Base-by-base conservation (phyloP, 192 early-diverging fungal genomes). In the Irineochytrium annulatum region DNA sequence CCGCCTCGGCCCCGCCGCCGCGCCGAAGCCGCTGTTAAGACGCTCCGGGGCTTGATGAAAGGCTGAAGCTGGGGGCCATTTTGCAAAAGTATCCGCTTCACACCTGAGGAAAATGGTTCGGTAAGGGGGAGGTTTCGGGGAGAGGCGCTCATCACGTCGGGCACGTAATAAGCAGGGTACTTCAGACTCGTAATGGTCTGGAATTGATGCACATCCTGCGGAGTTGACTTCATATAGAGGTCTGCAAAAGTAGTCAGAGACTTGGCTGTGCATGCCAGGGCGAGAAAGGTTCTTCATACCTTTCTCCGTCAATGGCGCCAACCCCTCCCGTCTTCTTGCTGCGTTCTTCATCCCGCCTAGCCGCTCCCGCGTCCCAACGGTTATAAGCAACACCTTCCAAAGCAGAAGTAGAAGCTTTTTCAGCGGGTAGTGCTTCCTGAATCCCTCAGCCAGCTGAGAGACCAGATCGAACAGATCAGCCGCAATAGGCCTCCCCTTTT, bases 371-470 rank as follows among this genome's bases (percentile, higher is more conserved):
- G 74, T 76, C 6, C 89, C 89, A 14, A 89, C 52, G 28, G 80
- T 83, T 14, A 70, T 59, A 20, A 84, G 49, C 19, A 91, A 49
- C 14, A 83, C 75, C 69, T 90, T 90, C 85, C 85, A 89, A 0
- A 87, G 67, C 28, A 90, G 59, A 1, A 89, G 61, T 4, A 88
- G 55, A 32, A 91, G 68, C 84, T 87, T 87, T 62, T 88, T 88
- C 1, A 88, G 81, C 1, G 86, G 86, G 67, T 83, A 88, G 48
- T 77, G 71, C 68, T 87, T 86, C 26, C 76, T 59, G 63, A 86
- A 78, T n/a, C 85, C 85, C 34, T 84, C 86, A 22, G 82, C 82
- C 16, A 90, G 59, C 33, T 83, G 73, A 5, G 79, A 76, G 20
- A 91, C 76, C 24, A 86, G 57, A 20, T 77, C 80, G 66, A 89